These are phyloP conservation scores for Colletotrichum trifolii DNA, from an alignment of 2,329 filamentous ascomycete genomes.

Conservation along the genomic window DNA sequence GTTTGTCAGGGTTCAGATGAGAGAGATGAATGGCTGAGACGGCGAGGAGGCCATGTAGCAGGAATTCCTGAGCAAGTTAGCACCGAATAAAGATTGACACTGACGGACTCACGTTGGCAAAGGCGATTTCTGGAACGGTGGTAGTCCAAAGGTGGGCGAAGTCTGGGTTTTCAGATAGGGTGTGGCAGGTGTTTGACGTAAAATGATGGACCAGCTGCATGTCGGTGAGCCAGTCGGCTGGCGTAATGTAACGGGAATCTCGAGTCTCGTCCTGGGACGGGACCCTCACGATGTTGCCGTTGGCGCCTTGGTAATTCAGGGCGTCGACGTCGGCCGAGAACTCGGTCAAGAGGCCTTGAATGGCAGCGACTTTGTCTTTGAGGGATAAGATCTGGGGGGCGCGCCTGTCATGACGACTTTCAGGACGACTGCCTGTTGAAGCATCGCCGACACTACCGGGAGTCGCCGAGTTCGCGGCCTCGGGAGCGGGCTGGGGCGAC, in stretches of 20 bases:
- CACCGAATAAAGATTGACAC: too few relatives aligned
- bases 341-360: conserved; percentile 24
- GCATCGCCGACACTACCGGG: conserved; percentile 21
- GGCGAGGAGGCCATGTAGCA: conserved; percentile 39
- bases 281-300: background rate
- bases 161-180: conserved; percentile 28
- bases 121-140: conserved; percentile 26
- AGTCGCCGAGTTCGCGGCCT: conserved; percentile 24
- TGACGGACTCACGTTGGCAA: conserved; percentile 11
- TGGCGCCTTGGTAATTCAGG: conserved; percentile 1
- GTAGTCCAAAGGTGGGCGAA: conserved; percentile 31
- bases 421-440: conserved; percentile 21
- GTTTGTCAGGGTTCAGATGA: conserved; percentile 33
- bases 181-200: conserved; percentile 25
- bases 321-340: conserved; percentile 28
- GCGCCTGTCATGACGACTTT: conserved; percentile 11
- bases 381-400: conserved; percentile 22
- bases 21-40: conserved; percentile 37
- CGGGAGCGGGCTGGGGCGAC: conserved; percentile 19
- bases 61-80: conserved; percentile 34
- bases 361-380: conserved; percentile 29
- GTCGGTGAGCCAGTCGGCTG: conserved; percentile 25
- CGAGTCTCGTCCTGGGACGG: conserved; percentile 5
- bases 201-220: conserved; percentile 32
- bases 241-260: conserved; percentile 1